Evolutionary conservation across 2,329 filamentous ascomycete species (phyloP), one percentile per base, ranked within the genome.

Genomic region (Ophiostoma himal-ulmi): DNA sequence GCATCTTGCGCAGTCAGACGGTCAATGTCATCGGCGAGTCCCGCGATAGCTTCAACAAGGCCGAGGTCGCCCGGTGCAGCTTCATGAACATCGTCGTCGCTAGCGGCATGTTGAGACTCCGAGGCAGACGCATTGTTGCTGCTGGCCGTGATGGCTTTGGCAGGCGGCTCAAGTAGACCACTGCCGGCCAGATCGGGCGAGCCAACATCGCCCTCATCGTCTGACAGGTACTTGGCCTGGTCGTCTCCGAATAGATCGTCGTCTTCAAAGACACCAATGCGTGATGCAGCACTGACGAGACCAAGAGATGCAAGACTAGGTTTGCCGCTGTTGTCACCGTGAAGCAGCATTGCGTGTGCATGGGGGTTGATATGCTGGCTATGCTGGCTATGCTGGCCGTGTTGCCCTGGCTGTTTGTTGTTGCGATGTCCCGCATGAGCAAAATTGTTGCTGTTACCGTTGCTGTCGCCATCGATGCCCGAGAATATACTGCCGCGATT

Each of bases 1-100:
- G 91, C 90, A 75, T 97, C 93, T 79, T 99, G 95, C 3, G 93
- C 89, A 11, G 87, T 85, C 22, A 99, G 84, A 74, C 93, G 92
- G 76, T 97, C 93, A 73, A 99, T 97, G 74, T 98, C 94, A 68
- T 90, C 89, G 0, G 91, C 93, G n/a, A 99, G 84, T 1, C 87
- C 89, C 62, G 92, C 89, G 74, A 99, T 97, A 11, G 96, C 94
- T 81, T 99, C 96, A 0, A 93, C 92, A 44, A 99, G 81, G 0
- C 95, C 95, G 2, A 99, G 85, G 78, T 99, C 95, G 52, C 95
- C 95, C 1, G 96, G 95, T 0, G 93, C 94, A 62, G 95, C 96
- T 82, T 97, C 91, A 75, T 96, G 93, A 10, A 99, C 93, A 73
- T 97, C 93, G 26, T 88, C 87, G 14, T 90, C 87, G 5, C 88